phyloP scores from a whole-genome alignment of 768 basidiomycete species.

The Pisolithus sp. region DNA sequence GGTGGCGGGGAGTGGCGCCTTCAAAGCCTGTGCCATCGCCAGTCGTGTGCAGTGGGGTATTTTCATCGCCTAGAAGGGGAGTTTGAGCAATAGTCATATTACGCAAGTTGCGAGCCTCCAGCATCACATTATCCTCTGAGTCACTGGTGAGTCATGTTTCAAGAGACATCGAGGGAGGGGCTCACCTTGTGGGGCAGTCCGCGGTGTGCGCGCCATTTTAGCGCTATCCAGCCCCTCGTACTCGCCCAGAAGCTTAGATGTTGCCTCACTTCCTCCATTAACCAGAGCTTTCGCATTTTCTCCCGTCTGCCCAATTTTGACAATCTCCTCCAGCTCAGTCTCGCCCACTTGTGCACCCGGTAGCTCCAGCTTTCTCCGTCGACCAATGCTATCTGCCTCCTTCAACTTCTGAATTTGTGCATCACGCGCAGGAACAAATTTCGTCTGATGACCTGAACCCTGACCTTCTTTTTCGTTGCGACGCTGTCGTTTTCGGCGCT shows the following conservation, averaged over 20 bases:
- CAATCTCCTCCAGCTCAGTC: constrained; percentile 91
- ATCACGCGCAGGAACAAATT: constrained; percentile 94
- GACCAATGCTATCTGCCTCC: constrained; percentile 92
- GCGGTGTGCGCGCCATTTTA: constrained; percentile 87
- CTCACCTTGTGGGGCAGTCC: constrained; percentile 91
- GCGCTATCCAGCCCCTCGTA: constrained; percentile 88
- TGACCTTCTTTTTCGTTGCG: constrained; percentile 63
- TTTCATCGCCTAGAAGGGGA: constrained; percentile 93
- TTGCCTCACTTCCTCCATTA: constrained; percentile 75
- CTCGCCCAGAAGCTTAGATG: constrained; percentile 80
- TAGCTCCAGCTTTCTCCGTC: constrained; percentile 75
- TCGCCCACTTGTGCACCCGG: constrained; percentile 93
- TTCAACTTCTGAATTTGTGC: constrained; percentile 97
- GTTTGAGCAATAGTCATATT: constrained; percentile 93
- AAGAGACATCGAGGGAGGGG: constrained; percentile 11
- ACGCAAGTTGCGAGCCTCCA: constrained; percentile 91
- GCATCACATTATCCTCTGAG: constrained; percentile 90
- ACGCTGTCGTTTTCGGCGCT: constrained; percentile 83
- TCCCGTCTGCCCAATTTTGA: constrained; percentile 92
- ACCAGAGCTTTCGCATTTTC: constrained; percentile 86
- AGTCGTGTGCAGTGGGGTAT: constrained; percentile 80
- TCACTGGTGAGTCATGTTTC: constrained; percentile 3
- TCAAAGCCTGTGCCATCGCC: constrained; percentile 90
- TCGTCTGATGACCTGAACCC: constrained; percentile 65
- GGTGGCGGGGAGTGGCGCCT: constrained; percentile 89